Evolutionary conservation across 169 alveolate genomes (phyloP), one percentile per base, ranked within the genome.

Genomic region (Eimeria zaria): DNA sequence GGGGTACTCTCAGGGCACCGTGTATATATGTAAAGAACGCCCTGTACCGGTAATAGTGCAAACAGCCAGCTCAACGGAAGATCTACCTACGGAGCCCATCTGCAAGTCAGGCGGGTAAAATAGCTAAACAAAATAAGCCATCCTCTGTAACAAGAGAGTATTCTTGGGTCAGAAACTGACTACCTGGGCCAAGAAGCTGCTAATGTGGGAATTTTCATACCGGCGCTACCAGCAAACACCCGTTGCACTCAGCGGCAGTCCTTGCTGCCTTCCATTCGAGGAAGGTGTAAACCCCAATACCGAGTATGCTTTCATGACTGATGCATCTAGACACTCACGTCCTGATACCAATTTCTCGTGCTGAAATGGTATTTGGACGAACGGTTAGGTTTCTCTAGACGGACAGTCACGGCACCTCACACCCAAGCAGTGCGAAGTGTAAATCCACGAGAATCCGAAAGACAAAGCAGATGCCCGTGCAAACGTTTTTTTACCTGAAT

Each of bases 401-500:
- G 83, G 83, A 73, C 83, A 73, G 83, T 73, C 55, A 73, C 83
- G 33, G 83, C 83, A 73, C 83, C 83, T 73, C 48, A 78, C 88
- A 30, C 69, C 60, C 88, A 44, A 12, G 91, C 74, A 83, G 91
- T 83, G 91, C 74, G 73, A 60, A 41, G 91, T 33, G 91, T 58
- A 39, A 39, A 51, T 18, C 5, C 55, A 55, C 39, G n/a, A 83
- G 76, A 55, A 83, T 83, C 76, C 71, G 67, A 83, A 83, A 83
- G 91, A 83, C 91, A 83, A 55, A 36, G 76, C 91, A 55, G 91
- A 36, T 53, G 91, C 91, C 51, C 55, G 91, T 83, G 76, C 74
- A 83, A 58, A 83, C 24, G 91, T 39, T 55, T 83, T 51, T 48
- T 51, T 36, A 48, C 55, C 16, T 83, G 91, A 51, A 60, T 53